Conservation (phyloP, 2,329 filamentous ascomycete species). For the Tolypocladium inflatum region DNA sequence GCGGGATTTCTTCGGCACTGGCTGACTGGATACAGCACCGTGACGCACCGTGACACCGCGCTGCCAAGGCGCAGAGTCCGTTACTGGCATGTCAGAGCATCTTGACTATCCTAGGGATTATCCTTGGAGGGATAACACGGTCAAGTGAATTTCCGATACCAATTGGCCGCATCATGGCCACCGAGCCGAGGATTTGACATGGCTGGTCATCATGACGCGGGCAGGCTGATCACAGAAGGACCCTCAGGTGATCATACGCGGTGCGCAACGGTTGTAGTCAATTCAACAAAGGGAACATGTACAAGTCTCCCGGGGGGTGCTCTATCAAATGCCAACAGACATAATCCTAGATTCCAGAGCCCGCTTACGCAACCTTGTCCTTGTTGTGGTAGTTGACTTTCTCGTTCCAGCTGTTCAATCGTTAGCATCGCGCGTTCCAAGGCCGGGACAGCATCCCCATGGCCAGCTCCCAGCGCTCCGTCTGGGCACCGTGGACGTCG, state of each 20-base stretch:
- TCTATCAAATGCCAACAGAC: conserved; percentile 16
- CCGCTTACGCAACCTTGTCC: conserved; percentile 52
- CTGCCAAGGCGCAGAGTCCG: too few relatives aligned
- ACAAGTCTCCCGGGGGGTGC: conserved; percentile 17
- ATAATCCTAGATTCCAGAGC: conserved; percentile 6
- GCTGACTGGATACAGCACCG: too few relatives aligned
- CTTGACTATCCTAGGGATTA: too few relatives aligned
- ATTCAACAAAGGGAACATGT: conserved; percentile 24
- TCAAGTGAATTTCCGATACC: not conserved
- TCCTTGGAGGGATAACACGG: not conserved
- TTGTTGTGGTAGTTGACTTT: conserved; percentile 96
- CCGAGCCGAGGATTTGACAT: not conserved
- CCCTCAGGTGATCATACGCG: not conserved
- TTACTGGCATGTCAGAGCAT: not conserved
- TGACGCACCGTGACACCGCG: too few relatives aligned
- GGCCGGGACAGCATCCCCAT: not conserved
- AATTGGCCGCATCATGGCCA: not conserved
- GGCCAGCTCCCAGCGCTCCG: not conserved
- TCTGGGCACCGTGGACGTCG: not conserved
- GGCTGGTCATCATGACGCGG: not conserved
- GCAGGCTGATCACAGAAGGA: not conserved
- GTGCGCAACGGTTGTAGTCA: conserved; percentile 5
- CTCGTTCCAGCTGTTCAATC: conserved; percentile 71
- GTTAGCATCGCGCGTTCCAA: not conserved
- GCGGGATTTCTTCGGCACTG: conserved; percentile 3